These are phyloP conservation scores for Emericellopsis cladophorae DNA, from an alignment of 2,329 filamentous ascomycete genomes.

Conservation along the genomic window DNA sequence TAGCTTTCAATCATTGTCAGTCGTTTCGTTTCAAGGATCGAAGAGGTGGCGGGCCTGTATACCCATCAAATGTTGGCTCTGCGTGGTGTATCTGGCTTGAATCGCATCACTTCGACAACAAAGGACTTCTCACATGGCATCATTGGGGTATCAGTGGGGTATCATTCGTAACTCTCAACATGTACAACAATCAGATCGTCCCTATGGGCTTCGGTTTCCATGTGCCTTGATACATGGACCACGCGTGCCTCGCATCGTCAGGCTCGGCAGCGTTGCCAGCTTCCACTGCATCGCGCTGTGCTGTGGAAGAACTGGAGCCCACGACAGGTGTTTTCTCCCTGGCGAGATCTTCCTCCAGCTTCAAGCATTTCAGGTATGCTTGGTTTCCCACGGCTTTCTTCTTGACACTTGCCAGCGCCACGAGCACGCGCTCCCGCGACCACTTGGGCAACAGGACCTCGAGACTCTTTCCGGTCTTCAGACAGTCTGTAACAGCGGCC, in stretches of 20 bases:
- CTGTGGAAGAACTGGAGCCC: background rate
- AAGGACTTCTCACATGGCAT: too few species aligned
- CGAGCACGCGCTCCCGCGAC: constrained; percentile 22
- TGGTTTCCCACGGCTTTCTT: constrained; percentile 26
- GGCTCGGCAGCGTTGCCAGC: constrained; percentile 4
- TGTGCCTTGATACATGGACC: constrained; percentile 35
- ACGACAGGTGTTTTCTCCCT: constrained; percentile 7
- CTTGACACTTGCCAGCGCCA: constrained; percentile 23
- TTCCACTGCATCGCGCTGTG: background rate
- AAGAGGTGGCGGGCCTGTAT: too few species aligned
- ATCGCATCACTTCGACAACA: too few species aligned
- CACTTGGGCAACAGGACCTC: constrained; percentile 19
- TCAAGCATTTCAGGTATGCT: constrained; percentile 28
- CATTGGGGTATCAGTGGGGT: too few species aligned
- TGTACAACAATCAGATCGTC: constrained; percentile 22
- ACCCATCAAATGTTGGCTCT: too few species aligned
- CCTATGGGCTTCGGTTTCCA: constrained; percentile 50
- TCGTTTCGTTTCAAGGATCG: too few species aligned
- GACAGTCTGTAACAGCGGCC: constrained; percentile 22
- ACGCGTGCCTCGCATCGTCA: constrained; percentile 16
- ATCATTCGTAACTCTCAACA: too few species aligned
- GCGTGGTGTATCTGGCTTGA: too few species aligned
- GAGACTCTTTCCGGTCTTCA: constrained; percentile 17
- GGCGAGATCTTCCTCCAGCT: constrained; percentile 28
- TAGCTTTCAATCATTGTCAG: too few species aligned